Evolutionary conservation across 2,329 filamentous ascomycete species (phyloP), one percentile per base, ranked within the genome.

Genomic region (Aspergillus sp.): DNA sequence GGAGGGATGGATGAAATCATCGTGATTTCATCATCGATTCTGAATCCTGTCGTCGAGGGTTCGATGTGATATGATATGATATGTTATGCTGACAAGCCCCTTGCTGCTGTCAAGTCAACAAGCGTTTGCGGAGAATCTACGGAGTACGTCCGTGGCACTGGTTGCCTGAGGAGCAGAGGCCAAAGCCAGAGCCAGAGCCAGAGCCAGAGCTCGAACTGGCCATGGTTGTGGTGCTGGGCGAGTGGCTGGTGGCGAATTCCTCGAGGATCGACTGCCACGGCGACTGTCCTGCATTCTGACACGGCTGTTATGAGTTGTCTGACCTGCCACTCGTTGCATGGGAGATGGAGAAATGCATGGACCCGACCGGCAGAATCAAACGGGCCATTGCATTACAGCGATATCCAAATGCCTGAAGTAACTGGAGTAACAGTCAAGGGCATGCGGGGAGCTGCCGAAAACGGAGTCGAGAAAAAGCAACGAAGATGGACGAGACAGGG

Each of bases 191-290:
- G 27, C 9, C 27, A 31, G 27, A 31, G 27, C 8, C 27, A 31
- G 27, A 31, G 23, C 23, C 23, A 6, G 23, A 25, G 23, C 23
- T 25, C 23, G 23, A 25, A 4, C 9, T 31, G 27, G 8, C 27
- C 27, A 31, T 31, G 27, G 27, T 31, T 11, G 27, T 31, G 27
- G 27, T 31, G 27, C 27, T 11, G 9, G 27, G 27, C 14, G 3
- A 27, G 40, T 37, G 50, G 40, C 25, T 39, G 51, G 51, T 53
- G 51, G 51, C 41, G 27, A 53, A 53, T 53, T 53, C 12, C 39
- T 44, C 51, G 17, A 40, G 9, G 25, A 17, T 15, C 23, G 17
- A 52, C 21, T 21, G 21, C 21, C 21, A 21, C 21, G 21, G 21
- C 21, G 21, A 21, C 27, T 11, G 27, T 31, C 27, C 27, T 31